phyloP scores from a whole-genome alignment of 805 yeast species.

The Candida germanica region DNA sequence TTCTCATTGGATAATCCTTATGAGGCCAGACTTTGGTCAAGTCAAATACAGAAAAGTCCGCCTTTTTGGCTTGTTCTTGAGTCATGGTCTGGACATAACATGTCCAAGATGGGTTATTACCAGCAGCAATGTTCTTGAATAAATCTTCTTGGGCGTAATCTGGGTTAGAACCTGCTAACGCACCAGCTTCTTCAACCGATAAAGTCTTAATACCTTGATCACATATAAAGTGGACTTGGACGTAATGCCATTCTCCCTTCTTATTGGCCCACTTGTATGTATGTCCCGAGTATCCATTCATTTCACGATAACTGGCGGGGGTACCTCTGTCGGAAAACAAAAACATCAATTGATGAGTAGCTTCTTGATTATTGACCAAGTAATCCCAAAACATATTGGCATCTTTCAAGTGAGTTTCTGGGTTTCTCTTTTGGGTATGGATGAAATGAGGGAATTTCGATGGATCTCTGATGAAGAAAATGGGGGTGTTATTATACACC shows the following conservation, averaged over 20 bases:
- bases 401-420: slow-evolving; percentile 74
- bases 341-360: slow-evolving; percentile 68
- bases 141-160: slow-evolving; percentile 78
- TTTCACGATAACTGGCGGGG: slow-evolving; percentile 67
- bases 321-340: slow-evolving; percentile 81
- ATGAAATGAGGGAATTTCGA: slow-evolving; percentile 82
- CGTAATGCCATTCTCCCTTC: slow-evolving; percentile 72
- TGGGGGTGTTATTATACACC: slow-evolving; percentile 83
- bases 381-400: slow-evolving; percentile 84
- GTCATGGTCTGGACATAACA: slow-evolving; percentile 85
- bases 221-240: slow-evolving; percentile 68
- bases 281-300: slow-evolving; percentile 85
- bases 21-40: slow-evolving; percentile 93
- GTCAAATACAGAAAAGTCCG: slow-evolving; percentile 80
- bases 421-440: slow-evolving; percentile 85
- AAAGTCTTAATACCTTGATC: slow-evolving; percentile 58
- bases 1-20: slow-evolving; percentile 76
- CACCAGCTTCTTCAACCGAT: slow-evolving; percentile 63
- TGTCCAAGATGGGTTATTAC: slow-evolving; percentile 81
- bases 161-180: slow-evolving; percentile 71
- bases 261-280: slow-evolving; percentile 75
- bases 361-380: slow-evolving; percentile 67
- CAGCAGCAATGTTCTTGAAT: slow-evolving; percentile 71
- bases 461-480: slow-evolving; percentile 82
- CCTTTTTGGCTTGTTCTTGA: slow-evolving; percentile 67